Conservation (phyloP, 768 basidiomycete genomes). For the Suillus hirtellus region DNA sequence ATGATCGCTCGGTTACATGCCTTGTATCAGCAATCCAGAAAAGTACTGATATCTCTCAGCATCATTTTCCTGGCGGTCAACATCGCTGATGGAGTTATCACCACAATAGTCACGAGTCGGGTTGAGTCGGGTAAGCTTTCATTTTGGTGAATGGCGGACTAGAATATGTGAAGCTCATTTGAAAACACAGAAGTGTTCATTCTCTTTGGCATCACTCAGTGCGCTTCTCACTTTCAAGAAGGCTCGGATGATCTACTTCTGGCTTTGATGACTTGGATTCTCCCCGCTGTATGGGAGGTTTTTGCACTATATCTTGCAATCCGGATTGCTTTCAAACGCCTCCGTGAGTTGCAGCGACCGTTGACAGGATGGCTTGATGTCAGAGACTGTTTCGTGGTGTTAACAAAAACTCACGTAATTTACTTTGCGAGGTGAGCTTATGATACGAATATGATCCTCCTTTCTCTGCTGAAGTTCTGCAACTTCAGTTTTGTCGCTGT, state of each 20-base stretch:
- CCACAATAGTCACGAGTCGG: neutral
- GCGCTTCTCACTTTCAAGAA: neutral
- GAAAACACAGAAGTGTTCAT: neutral
- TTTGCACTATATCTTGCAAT: neutral
- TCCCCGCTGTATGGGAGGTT: neutral
- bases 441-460: too few species aligned
- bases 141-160: neutral
- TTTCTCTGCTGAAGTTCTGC: neutral
- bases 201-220: neutral
- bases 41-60: neutral
- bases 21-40: neutral
- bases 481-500: neutral
- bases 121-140: neutral
- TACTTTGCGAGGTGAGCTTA: neutral
- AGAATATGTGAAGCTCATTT: neutral
- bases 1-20: neutral
- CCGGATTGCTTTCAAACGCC: neutral
- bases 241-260: neutral
- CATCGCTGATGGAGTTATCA: neutral
- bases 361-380: neutral
- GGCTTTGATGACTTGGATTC: neutral
- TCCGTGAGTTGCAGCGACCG: neutral
- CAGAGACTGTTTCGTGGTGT: neutral
- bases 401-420: neutral
- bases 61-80: neutral